Evolutionary conservation across 495 filamentous ascomycete species (phyloP).

Genomic region (Podospora pseudoanserina): DNA sequence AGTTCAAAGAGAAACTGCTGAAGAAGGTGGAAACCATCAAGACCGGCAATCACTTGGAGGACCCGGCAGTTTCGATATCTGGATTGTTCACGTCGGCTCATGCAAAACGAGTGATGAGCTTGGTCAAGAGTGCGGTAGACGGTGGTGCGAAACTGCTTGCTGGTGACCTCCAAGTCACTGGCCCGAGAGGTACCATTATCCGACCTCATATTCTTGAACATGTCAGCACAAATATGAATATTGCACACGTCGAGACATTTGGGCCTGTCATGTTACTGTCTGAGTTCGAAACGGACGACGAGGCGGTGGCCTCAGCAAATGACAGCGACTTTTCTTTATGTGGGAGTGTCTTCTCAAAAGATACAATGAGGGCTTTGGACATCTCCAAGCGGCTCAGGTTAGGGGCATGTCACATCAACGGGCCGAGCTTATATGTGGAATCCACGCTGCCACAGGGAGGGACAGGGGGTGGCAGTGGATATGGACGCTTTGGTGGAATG

Average conservation of each 20-base stretch:
- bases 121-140: constrained; percentile 54
- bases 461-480: constrained; percentile 35
- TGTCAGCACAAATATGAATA: constrained; percentile 30
- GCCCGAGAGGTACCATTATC: constrained; percentile 30
- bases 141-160: constrained; percentile 31
- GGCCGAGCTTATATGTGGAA: constrained; percentile 36
- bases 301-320: constrained; percentile 35
- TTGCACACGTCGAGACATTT: constrained; percentile 35
- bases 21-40: constrained; percentile 23
- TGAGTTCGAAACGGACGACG: constrained; percentile 30
- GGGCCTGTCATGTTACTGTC: constrained; percentile 33
- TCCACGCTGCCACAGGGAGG: constrained; percentile 35
- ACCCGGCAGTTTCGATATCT: constrained; percentile 43
- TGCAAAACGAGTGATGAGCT: constrained; percentile 52
- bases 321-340: constrained; percentile 34
- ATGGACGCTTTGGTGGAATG: constrained; percentile 37
- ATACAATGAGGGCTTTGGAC: constrained; percentile 33
- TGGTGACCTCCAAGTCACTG: constrained; percentile 27
- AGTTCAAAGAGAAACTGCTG: constrained; percentile 29
- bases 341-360: constrained; percentile 33
- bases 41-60: constrained; percentile 35
- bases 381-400: constrained; percentile 29
- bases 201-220: constrained; percentile 32
- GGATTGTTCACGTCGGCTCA: constrained; percentile 51
- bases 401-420: constrained; percentile 36